Evolutionary conservation across 2,329 filamentous ascomycete species (phyloP), one percentile per base, ranked within the genome.

Genomic region (Annulohypoxylon truncatum): DNA sequence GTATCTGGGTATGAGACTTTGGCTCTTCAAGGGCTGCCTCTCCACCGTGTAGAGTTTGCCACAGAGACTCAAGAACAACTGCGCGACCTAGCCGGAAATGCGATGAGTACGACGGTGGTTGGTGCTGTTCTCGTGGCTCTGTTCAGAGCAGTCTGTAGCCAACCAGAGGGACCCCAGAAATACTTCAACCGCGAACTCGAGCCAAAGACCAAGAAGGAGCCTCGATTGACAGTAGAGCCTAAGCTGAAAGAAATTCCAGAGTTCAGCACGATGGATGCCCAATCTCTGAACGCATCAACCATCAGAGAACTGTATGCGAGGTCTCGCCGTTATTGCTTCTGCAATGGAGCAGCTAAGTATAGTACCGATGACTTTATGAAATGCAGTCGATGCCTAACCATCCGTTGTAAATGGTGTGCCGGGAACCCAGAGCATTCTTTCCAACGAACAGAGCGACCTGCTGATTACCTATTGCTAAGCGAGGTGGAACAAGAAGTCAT

Each of bases 21-120:
- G 1, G 77, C 80, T 4, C 77, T 94, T 4, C 92, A 94, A 78
- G 92, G 92, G 0, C 80, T 94, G 51, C 90, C 90, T 0, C 75
- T 90, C 1, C 79, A 88, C 57, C 83, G 84, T 51, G 79, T 94
- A 9, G 79, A 88, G 0, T 82, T 93, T n/a, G 89, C 86, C 0
- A 84, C 84, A 7, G 89, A 94, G 71, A 85, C 83, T 0, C 82
- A 89, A 48, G 77, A 79, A 1, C 81, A 94, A 15, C 80, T 92
- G 2, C 87, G 90, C 67, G 87, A 93, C 68, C 79, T 95, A 1
- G 91, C 90, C 1, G 92, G 92, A 0, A 95, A 96, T 75, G 92
- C 92, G 0, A 95, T 95, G 92, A 89, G 86, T 0, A 88, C 87
- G 0, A 91, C 92, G 0, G 90, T 93, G 0, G 87, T 94, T 8